Conservation (phyloP, 345 rosid genomes). For the Schrenkiella parvula region DNA sequence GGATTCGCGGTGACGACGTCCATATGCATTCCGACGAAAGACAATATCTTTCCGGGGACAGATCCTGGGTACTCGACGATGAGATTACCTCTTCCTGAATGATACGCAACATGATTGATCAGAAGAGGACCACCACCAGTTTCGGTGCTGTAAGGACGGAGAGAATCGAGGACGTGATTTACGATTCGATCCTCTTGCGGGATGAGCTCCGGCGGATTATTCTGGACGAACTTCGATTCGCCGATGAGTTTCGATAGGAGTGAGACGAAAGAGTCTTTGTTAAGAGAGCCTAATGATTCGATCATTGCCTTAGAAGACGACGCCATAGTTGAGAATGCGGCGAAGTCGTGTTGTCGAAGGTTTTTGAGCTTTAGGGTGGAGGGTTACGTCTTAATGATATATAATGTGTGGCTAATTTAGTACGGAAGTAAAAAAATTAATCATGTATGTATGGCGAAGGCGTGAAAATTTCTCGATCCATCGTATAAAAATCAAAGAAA, state of each 20-base stretch:
- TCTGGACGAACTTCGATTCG: slow-evolving; percentile 73
- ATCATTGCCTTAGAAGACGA: slow-evolving; percentile 24
- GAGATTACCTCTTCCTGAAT: slow-evolving; percentile 77
- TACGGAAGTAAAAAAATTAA: too few species aligned
- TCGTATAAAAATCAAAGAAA: background rate
- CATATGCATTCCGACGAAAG: slow-evolving; percentile 99
- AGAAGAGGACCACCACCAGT: slow-evolving; percentile 84
- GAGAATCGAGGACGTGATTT: slow-evolving; percentile 67
- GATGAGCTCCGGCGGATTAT: slow-evolving; percentile 92
- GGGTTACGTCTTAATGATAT: background rate
- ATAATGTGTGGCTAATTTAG: background rate
- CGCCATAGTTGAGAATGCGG: slow-evolving; percentile 9
- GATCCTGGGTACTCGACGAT: slow-evolving; percentile 97
- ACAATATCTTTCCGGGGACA: slow-evolving; percentile 73
- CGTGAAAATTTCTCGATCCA: too few species aligned
- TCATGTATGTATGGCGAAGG: too few species aligned
- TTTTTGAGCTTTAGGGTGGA: background rate
- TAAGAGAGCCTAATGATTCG: slow-evolving; percentile 53
- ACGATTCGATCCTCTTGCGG: slow-evolving; percentile 88
- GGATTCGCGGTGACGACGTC: slow-evolving; percentile 99
- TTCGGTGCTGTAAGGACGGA: slow-evolving; percentile 73
- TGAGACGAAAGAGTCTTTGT: slow-evolving; percentile 57
- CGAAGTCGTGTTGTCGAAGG: background rate
- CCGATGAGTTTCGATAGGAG: slow-evolving; percentile 74
- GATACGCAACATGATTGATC: slow-evolving; percentile 66